Percentiles rank a stretch among this genome's conserved stretches.
Evolutionary conservation across 179 eudicot genomes (phyloP).

Genomic region (Beta lomatogona): DNA sequence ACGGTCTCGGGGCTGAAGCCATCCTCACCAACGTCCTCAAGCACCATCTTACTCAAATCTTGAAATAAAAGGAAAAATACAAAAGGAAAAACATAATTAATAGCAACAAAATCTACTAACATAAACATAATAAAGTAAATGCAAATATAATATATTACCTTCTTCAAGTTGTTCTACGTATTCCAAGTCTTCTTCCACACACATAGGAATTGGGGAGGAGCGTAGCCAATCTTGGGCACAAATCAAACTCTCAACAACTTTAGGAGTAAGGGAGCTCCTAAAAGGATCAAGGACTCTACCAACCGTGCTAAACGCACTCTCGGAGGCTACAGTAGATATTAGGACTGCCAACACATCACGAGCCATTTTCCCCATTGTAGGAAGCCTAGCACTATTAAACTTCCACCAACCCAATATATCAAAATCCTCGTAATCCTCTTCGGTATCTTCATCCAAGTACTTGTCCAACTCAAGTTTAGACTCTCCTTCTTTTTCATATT

Average conservation of each 20-base stretch:
- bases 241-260: not conserved
- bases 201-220: not conserved
- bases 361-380: not conserved
- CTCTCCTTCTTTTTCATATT: not conserved
- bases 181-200: not conserved
- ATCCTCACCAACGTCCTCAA: no score
- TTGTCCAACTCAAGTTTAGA: not conserved
- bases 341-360: conserved; percentile 9
- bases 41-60: no score
- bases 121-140: no score
- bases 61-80: no score
- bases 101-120: no score
- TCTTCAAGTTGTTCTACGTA: not conserved
- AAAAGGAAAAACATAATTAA: no score
- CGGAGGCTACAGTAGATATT: conserved; percentile 12
- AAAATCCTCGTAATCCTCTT: not conserved
- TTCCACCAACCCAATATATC: conserved; percentile 14
- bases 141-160: not conserved
- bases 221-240: not conserved
- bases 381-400: not conserved
- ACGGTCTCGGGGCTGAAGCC: no score
- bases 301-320: conserved; percentile 18
- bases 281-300: conserved; percentile 15
- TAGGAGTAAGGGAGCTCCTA: not conserved
- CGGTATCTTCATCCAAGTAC: not conserved